Evolutionary conservation across 257 asterid genomes (phyloP), one percentile per base, ranked within the genome.

Genomic region (Ilex asprella): DNA sequence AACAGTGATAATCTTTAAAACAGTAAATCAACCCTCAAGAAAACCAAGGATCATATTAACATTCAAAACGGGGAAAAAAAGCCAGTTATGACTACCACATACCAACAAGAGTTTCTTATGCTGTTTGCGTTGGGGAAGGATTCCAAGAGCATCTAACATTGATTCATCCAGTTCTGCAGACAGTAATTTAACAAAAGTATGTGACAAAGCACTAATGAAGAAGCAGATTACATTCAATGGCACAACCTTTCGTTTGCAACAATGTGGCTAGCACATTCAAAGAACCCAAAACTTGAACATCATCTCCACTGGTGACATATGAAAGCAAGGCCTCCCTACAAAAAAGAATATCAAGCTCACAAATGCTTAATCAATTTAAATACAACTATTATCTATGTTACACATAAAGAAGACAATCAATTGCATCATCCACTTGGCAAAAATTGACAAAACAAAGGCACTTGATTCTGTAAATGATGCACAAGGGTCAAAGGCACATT

Each of bases 41-140:
- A 35, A 35, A 3, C 41, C 41, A 35, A 35, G 47, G 53, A 67
- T 60, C 73, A 67, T 44, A 50, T 12, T 56, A 54, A 31, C 53
- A 41, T 29, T 67, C 59, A 60, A 21, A 21, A 21, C 27, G 27
- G 27, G 27, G 27, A 21, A 64, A 66, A 44, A 35, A 35, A 2
- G 8, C 8, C 8, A 10, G 13, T 39, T 27, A 50, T 54, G 43
- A 61, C 55, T 35, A 65, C 71, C 49, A 66, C 91, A 70, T 89
- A 93, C 99, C 95, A 93, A 77, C 61, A 93, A 82, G 68, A 83
- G 84, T 76, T 87, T 89, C 70, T 93, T 93, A 70, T 87, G 97
- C 64, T 93, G 97, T 78, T 89, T 93, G 62, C 97, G 81, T 69
- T 89, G 96, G 54, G 97, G 99, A 67, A 93, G 96, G 75, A 93